Evolutionary conservation across 371 early-diverging fungal species (phyloP).

Genomic region (Parasitella parasitica): DNA sequence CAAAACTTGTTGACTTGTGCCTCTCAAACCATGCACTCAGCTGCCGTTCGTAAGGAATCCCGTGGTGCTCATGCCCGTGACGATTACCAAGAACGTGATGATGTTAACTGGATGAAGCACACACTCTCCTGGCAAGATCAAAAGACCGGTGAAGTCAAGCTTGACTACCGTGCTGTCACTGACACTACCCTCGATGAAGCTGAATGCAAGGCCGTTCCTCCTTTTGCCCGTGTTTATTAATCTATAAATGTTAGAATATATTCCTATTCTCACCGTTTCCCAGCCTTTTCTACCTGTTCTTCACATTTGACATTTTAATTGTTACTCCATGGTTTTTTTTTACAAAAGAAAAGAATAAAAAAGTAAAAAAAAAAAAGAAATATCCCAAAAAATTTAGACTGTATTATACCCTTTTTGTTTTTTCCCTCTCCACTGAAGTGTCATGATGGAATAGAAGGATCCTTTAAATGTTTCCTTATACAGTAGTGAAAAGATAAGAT

Average conservation of each 20-base stretch:
- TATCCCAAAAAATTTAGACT: too few species aligned
- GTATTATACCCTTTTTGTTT: too few species aligned
- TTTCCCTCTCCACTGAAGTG: not conserved
- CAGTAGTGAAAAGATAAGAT: slow-evolving; percentile 2
- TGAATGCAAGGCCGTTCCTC: slow-evolving; percentile 93
- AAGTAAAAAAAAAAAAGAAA: not conserved
- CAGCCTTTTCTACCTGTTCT: not conserved
- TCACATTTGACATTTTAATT: not conserved
- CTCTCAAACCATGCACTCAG: slow-evolving; percentile 95
- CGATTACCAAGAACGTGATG: slow-evolving; percentile 88
- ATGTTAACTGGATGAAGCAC: slow-evolving; percentile 98
- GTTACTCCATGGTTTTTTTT: not conserved
- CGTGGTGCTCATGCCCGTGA: slow-evolving; percentile 98
- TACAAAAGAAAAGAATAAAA: not conserved
- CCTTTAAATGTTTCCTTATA: slow-evolving; percentile 2
- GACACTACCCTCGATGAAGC: slow-evolving; percentile 85
- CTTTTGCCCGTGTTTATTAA: slow-evolving; percentile 94
- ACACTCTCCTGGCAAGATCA: slow-evolving; percentile 93
- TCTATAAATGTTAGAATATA: slow-evolving; percentile 8
- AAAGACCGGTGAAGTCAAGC: slow-evolving; percentile 73
- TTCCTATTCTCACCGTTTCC: not conserved
- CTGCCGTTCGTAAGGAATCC: slow-evolving; percentile 93
- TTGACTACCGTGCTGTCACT: slow-evolving; percentile 85
- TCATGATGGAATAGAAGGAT: not conserved
- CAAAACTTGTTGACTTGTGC: slow-evolving; percentile 97